Evolutionary conservation across 2,329 filamentous ascomycete genomes (phyloP).

Genomic region (Arthrobotrys conoides): DNA sequence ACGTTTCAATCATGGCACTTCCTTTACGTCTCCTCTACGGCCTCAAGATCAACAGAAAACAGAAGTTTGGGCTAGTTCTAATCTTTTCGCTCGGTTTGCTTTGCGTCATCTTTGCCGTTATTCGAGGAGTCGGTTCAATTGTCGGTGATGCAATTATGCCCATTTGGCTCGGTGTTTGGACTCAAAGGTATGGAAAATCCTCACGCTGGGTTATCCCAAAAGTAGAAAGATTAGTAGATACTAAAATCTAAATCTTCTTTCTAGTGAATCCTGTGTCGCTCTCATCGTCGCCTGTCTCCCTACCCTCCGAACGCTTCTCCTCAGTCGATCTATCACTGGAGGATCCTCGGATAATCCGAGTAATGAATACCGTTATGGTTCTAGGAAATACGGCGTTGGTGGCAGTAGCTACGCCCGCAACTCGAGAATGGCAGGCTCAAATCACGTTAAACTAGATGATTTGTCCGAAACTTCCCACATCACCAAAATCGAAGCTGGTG

Average conservation of each 20-base stretch:
- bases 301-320: conserved; percentile 53
- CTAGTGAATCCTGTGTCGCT: conserved; percentile 55
- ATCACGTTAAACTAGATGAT: conserved; percentile 55
- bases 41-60: conserved; percentile 64
- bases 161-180: conserved; percentile 57
- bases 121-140: conserved; percentile 63
- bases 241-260: conserved; percentile 11
- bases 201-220: background rate
- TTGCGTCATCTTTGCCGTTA: conserved; percentile 65
- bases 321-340: conserved; percentile 41
- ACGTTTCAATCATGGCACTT: conserved; percentile 65
- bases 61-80: conserved; percentile 64
- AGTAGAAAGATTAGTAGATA: background rate
- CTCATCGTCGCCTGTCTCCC: conserved; percentile 59
- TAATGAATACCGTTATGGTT: conserved; percentile 50
- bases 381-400: conserved; percentile 45
- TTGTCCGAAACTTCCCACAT: conserved; percentile 56
- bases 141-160: conserved; percentile 56
- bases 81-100: conserved; percentile 65
- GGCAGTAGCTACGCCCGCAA: conserved; percentile 46
- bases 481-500: conserved; percentile 51
- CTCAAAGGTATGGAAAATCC: conserved; percentile 49
- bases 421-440: conserved; percentile 32
- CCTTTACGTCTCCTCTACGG: conserved; percentile 65
- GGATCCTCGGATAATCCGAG: conserved; percentile 35